A percentile compares a stretch with the other conserved stretches of the same genome.
phyloP scores from a whole-genome alignment of 257 asterid species.

The Striga asiatica region DNA sequence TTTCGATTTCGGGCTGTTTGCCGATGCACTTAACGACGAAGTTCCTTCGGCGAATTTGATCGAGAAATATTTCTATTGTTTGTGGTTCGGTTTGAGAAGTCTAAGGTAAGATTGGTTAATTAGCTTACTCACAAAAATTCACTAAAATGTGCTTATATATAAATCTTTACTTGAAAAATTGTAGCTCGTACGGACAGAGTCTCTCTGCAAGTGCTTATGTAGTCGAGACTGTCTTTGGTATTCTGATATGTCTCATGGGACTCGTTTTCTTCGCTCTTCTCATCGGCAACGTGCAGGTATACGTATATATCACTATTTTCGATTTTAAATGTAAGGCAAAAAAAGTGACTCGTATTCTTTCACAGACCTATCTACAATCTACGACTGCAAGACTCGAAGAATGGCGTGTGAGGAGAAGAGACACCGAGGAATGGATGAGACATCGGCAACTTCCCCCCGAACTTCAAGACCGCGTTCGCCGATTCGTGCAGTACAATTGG shows the following conservation, averaged over 20 bases:
- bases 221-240: constrained; percentile 49
- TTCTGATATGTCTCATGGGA: constrained; percentile 67
- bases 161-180: constrained; percentile 17
- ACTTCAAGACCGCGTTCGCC: constrained; percentile 68
- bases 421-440: constrained; percentile 93
- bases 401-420: constrained; percentile 76
- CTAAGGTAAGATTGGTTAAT: constrained; percentile 54
- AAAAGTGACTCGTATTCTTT: too few species aligned
- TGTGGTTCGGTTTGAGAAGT: constrained; percentile 79
- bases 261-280: constrained; percentile 71
- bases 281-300: constrained; percentile 89
- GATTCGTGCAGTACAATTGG: constrained; percentile 80
- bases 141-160: not conserved
- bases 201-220: constrained; percentile 40
- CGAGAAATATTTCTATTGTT: constrained; percentile 62
- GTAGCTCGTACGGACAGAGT: constrained; percentile 77
- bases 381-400: constrained; percentile 82
- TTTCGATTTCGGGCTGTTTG: constrained; percentile 59
- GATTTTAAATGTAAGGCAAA: too few species aligned
- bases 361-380: constrained; percentile 73
- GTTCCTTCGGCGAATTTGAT: constrained; percentile 40
- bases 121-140: not conserved
- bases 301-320: not conserved
- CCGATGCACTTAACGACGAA: constrained; percentile 42
- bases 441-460: constrained; percentile 78